Percentiles rank a stretch among this genome's conserved stretches.
Conservation (phyloP, 108 stramenopile species). For the Mayamaea pseudoterrestris region DNA sequence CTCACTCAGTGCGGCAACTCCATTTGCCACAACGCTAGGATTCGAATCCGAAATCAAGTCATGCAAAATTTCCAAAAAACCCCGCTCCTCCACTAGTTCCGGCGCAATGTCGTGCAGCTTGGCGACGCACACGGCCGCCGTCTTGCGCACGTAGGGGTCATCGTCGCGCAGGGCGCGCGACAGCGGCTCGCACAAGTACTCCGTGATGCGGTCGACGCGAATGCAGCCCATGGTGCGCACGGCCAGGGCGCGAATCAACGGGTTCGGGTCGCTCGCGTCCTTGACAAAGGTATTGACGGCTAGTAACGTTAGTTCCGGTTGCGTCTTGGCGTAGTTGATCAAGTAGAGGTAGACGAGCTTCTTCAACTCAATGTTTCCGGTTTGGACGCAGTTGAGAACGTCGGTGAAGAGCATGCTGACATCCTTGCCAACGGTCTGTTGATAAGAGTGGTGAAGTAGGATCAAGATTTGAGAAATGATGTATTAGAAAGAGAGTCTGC, state of each 20-base stretch:
- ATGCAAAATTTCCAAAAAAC: slow-evolving; percentile 91
- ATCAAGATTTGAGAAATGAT: too few relatives aligned
- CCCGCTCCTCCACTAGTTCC: slow-evolving; percentile 91
- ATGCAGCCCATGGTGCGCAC: slow-evolving; percentile 99
- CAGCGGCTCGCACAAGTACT: slow-evolving; percentile 97
- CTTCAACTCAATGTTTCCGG: slow-evolving; percentile 98
- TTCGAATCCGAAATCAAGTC: slow-evolving; percentile 95
- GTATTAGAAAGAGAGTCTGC: too few relatives aligned
- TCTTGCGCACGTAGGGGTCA: slow-evolving; percentile 97
- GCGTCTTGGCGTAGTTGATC: slow-evolving; percentile 99
- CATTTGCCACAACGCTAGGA: slow-evolving; percentile 98
- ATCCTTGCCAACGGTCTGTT: slow-evolving; percentile 99
- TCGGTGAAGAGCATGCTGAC: slow-evolving; percentile 95
- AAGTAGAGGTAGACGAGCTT: slow-evolving; percentile 98
- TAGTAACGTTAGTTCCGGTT: slow-evolving; percentile 94
- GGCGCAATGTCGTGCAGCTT: slow-evolving; percentile 99
- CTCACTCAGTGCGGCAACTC: slow-evolving; percentile 95
- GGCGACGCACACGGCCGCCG: slow-evolving; percentile 98
- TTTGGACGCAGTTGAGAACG: slow-evolving; percentile 98
- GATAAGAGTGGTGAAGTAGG: too few relatives aligned
- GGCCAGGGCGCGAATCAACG: slow-evolving; percentile 96
- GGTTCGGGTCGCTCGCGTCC: slow-evolving; percentile 96
- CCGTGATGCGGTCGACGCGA: slow-evolving; percentile 98
- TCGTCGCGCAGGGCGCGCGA: slow-evolving; percentile 88
- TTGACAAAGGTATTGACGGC: slow-evolving; percentile 99